These are phyloP conservation scores for Claviceps africana DNA, from an alignment of 2,329 filamentous ascomycete species.

Conservation along the genomic window DNA sequence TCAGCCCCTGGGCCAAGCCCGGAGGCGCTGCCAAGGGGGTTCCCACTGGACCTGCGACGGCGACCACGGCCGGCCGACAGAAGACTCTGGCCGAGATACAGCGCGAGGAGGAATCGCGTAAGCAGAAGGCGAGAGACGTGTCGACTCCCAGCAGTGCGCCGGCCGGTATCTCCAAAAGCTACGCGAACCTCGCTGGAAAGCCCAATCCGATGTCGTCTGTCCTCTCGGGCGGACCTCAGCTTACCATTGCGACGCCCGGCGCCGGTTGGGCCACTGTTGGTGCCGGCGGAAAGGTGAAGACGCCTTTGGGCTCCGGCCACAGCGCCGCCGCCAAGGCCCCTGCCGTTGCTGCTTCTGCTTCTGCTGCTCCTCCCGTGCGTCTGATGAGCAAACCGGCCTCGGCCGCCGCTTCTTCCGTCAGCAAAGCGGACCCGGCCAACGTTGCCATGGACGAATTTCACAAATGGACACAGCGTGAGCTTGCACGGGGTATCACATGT, in stretches of 20 bases:
- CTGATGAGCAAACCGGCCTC: conserved; percentile 32
- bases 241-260: conserved; percentile 13
- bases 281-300: conserved; percentile 81
- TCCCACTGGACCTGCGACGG: conserved; percentile 11
- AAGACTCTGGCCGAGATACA: conserved; percentile 95
- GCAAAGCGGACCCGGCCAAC: conserved; percentile 24
- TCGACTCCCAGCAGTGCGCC: conserved; percentile 34
- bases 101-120: conserved; percentile 73
- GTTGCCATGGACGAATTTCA: conserved; percentile 77
- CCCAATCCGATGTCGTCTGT: conserved; percentile 18
- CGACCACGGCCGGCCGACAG: conserved; percentile 36
- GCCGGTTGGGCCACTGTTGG: conserved; percentile 87
- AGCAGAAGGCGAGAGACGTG: conserved; percentile 52
- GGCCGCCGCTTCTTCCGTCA: conserved; percentile 26
- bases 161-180: conserved; percentile 59
- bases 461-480: conserved; percentile 76
- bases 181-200: conserved; percentile 88
- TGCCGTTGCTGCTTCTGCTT: conserved; percentile 19
- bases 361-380: conserved; percentile 30
- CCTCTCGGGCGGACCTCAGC: conserved; percentile 17
- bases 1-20: conserved; percentile 56
- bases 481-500: conserved; percentile 51
- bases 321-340: conserved; percentile 27
- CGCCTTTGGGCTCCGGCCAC: conserved; percentile 39
- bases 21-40: conserved; percentile 29